phyloP scores from a whole-genome alignment of 2,329 filamentous ascomycete species.

The Lecanicillium sp. region DNA sequence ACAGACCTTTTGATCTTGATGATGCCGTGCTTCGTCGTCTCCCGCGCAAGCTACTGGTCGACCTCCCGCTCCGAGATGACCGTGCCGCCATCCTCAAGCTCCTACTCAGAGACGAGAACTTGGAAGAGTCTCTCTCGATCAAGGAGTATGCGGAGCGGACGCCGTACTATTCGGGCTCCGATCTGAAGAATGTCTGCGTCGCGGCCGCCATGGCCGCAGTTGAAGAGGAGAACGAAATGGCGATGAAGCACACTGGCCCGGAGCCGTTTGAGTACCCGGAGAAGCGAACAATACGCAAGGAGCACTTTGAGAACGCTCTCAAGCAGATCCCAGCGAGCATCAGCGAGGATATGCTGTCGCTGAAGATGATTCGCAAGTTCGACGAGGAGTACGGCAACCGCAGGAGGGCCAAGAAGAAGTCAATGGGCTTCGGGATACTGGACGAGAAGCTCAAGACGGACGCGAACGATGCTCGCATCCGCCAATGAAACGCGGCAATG shows the following conservation, averaged over 20 bases:
- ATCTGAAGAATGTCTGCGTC: conserved; percentile 77
- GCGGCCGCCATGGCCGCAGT: conserved; percentile 74
- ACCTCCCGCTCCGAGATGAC: conserved; percentile 62
- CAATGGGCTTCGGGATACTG: conserved; percentile 54
- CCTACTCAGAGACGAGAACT: conserved; percentile 60
- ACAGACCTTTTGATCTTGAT: conserved; percentile 90
- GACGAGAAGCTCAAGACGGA: conserved; percentile 30
- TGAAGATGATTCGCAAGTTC: conserved; percentile 86
- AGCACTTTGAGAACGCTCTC: conserved; percentile 81
- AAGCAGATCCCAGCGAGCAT: conserved; percentile 88
- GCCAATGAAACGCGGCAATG: conserved; percentile 18
- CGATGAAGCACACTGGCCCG: conserved; percentile 31
- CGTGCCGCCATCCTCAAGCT: conserved; percentile 64
- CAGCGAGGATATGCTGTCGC: conserved; percentile 83
- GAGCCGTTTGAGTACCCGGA: conserved; percentile 57
- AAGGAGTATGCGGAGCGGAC: conserved; percentile 59
- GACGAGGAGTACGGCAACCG: conserved; percentile 91
- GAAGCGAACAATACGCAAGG: conserved; percentile 43
- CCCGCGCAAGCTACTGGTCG: conserved; percentile 66
- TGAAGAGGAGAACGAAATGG: conserved; percentile 58
- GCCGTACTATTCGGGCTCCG: conserved; percentile 73
- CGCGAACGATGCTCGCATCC: conserved; percentile 41
- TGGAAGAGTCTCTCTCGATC: conserved; percentile 57
- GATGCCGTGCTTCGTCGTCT: conserved; percentile 75
- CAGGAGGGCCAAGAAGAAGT: conserved; percentile 54